Evolutionary conservation across 2,329 filamentous ascomycete species (phyloP).

Genomic region (Cytospora paraplurivora): DNA sequence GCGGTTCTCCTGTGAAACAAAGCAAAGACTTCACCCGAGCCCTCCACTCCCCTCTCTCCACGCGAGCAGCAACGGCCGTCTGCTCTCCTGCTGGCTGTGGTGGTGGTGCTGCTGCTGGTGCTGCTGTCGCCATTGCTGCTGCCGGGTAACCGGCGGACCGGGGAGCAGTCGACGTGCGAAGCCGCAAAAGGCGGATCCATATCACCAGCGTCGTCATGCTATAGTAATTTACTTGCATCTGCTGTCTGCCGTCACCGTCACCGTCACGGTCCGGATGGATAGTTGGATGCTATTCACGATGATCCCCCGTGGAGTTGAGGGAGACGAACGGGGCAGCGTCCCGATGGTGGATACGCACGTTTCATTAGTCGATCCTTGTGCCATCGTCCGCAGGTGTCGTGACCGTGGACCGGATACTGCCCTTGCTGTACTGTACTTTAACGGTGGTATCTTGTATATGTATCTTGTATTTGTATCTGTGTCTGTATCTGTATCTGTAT

Average conservation of each 20-base stretch:
- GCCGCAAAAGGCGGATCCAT: neutral
- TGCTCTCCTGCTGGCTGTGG: neutral
- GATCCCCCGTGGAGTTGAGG: neutral
- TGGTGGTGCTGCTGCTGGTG: too few relatives aligned
- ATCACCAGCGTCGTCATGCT: neutral
- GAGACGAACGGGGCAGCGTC: neutral
- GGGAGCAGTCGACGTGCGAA: neutral
- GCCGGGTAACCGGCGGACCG: neutral
- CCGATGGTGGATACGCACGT: neutral
- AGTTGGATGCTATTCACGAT: neutral
- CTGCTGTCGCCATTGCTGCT: too few relatives aligned
- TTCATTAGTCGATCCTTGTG: constrained; percentile 1
- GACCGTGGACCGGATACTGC: too few relatives aligned
- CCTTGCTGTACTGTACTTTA: too few relatives aligned
- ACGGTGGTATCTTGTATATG: too few relatives aligned
- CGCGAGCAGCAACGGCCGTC: neutral
- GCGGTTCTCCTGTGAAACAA: neutral
- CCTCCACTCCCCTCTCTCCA: neutral
- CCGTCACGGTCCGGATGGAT: neutral
- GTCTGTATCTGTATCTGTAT: neutral
- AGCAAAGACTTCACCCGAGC: neutral
- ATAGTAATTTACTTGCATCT: neutral
- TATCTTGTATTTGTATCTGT: neutral
- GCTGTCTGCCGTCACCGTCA: neutral
- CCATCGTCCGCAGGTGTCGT: neutral